phyloP scores from a whole-genome alignment of 768 basidiomycete species.

The Brasilioporus rufonigricans region DNA sequence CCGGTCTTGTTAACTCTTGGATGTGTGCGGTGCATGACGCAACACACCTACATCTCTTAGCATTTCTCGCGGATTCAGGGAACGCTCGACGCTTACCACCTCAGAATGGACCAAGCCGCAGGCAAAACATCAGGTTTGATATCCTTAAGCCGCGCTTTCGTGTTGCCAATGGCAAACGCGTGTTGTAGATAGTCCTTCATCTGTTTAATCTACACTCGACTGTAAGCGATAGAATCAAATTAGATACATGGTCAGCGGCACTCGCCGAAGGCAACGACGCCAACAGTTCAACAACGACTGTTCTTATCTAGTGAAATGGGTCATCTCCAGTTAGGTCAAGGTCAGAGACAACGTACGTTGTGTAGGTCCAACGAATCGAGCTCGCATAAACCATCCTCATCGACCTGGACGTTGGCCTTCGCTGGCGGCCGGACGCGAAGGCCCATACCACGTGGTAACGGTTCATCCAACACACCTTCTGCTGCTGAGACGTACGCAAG shows the following conservation, averaged over 20 bases:
- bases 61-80: neutral
- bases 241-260: conserved; percentile 1
- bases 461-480: conserved; percentile 53
- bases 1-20: conserved; percentile 55
- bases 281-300: conserved; percentile 41
- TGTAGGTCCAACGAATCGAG: conserved; percentile 45
- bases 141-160: conserved; percentile 53
- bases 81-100: conserved; percentile 43
- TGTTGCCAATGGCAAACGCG: conserved; percentile 48
- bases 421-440: conserved; percentile 44
- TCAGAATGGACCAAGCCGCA: conserved; percentile 64
- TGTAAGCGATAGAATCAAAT: neutral
- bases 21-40: conserved; percentile 72
- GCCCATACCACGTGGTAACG: conserved; percentile 58
- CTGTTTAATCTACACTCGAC: conserved; percentile 42
- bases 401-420: neutral
- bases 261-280: conserved; percentile 48
- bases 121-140: conserved; percentile 47
- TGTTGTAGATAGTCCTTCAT: conserved; percentile 59
- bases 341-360: conserved; percentile 38
- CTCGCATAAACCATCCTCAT: conserved; percentile 43
- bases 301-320: conserved; percentile 33
- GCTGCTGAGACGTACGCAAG: conserved; percentile 56
- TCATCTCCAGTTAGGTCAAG: neutral
- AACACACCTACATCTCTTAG: conserved; percentile 49